phyloP scores from a whole-genome alignment of 2,329 filamentous ascomycete genomes.

The Hymenoscyphus fraxineus region DNA sequence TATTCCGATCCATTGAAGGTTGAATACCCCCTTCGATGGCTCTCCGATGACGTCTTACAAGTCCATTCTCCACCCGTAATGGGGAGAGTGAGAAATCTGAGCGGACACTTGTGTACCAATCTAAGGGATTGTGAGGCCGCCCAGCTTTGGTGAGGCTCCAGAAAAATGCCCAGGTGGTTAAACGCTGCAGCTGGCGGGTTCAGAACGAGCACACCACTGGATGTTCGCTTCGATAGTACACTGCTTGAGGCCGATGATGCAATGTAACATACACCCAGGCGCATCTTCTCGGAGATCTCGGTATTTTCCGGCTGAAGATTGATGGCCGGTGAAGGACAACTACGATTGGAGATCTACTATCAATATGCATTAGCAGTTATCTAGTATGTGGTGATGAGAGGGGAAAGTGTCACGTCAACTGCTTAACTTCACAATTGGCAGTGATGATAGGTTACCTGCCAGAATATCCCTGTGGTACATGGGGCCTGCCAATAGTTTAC shows the following conservation, averaged over 20 bases:
- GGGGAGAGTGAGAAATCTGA: not conserved
- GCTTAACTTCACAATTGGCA: too few species aligned
- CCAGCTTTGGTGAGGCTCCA: not conserved
- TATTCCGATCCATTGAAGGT: not conserved
- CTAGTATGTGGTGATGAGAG: not conserved
- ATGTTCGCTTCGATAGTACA: not conserved
- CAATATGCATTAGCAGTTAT: not conserved
- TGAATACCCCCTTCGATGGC: not conserved
- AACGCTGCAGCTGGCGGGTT: not conserved
- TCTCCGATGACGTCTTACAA: not conserved
- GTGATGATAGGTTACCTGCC: too few species aligned
- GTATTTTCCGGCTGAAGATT: not conserved
- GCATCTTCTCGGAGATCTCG: not conserved
- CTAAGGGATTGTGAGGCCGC: not conserved
- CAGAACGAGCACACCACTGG: not conserved
- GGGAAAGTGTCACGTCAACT: not conserved
- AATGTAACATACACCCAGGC: not conserved
- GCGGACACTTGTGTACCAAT: not conserved
- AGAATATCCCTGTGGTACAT: not conserved
- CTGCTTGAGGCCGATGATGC: not conserved
- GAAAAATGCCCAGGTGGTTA: not conserved
- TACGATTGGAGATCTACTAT: not conserved
- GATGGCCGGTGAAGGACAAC: not conserved
- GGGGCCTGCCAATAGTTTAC: not conserved
- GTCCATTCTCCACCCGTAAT: not conserved